Evolutionary conservation across 345 rosid genomes (phyloP).

Genomic region (Odontarrhena argentea): DNA sequence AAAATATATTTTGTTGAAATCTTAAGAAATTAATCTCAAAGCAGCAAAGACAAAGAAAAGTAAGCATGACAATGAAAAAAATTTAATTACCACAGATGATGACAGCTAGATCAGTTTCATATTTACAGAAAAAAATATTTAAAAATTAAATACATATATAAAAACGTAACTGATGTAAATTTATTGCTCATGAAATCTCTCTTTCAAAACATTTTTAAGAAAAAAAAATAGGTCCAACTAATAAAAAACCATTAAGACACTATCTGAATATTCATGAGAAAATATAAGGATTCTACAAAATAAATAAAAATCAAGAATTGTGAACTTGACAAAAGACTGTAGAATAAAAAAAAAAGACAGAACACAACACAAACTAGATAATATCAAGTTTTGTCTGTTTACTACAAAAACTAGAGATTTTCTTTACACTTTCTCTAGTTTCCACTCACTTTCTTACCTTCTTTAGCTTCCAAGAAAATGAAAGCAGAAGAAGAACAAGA

Average conservation of each 20-base stretch:
- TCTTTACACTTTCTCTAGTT: conserved; percentile 20
- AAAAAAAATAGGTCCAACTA: conserved; percentile 29
- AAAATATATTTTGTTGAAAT: conserved; percentile 13
- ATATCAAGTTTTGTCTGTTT: background rate
- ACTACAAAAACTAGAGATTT: conserved; percentile 13
- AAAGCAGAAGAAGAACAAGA: conserved; percentile 5
- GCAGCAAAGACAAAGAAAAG: conserved; percentile 5
- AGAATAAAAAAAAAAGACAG: background rate
- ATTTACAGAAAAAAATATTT: conserved; percentile 20
- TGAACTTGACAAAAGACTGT: background rate
- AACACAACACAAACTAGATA: conserved; percentile 29
- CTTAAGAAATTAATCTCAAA: conserved; percentile 15
- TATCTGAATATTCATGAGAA: conserved; percentile 40
- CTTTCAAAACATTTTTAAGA: background rate
- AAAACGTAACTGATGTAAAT: conserved; percentile 34
- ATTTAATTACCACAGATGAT: conserved; percentile 31
- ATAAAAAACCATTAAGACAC: conserved; percentile 24
- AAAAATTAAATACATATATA: conserved; percentile 35
- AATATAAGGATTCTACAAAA: conserved; percentile 16
- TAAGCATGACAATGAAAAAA: conserved; percentile 26
- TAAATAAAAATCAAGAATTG: background rate
- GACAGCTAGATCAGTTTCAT: conserved; percentile 36
- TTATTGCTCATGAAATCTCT: conserved; percentile 34
- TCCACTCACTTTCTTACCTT: conserved; percentile 29
- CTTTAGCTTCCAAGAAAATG: conserved; percentile 33